Evolutionary conservation across 352 stramenopile species (phyloP).

Genomic region (Pythium grandisporangium): DNA sequence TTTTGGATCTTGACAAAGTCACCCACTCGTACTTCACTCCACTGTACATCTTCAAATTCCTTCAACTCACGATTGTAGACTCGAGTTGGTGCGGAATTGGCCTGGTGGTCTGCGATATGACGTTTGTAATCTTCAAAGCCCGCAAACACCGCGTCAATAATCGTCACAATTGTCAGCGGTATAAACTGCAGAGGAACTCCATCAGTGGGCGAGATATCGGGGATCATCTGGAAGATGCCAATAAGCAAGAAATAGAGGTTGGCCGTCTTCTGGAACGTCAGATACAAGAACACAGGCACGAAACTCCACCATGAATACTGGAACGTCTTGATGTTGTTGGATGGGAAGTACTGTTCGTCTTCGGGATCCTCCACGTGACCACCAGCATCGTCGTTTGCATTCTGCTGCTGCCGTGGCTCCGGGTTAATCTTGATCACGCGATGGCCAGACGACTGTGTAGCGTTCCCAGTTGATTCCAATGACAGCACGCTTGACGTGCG

Average conservation of each 20-base stretch:
- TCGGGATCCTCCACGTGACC: constrained; percentile 7
- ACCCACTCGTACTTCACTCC: constrained; percentile 73
- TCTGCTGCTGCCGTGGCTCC: constrained; percentile 11
- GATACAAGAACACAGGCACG: constrained; percentile 77
- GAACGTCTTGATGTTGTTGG: constrained; percentile 79
- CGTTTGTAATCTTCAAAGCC: constrained; percentile 82
- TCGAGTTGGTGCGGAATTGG: constrained; percentile 55
- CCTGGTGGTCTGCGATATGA: constrained; percentile 62
- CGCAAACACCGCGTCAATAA: constrained; percentile 80
- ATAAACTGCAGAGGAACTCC: constrained; percentile 80
- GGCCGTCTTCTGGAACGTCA: constrained; percentile 84
- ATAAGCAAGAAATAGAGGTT: constrained; percentile 87
- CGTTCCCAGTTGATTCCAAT: constrained; percentile 26
- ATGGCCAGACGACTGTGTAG: constrained; percentile 10
- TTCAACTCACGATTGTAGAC: constrained; percentile 71
- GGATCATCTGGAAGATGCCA: constrained; percentile 85
- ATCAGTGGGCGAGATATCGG: constrained; percentile 66
- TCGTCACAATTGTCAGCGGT: constrained; percentile 68
- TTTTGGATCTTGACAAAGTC: constrained; percentile 81
- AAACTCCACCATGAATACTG: constrained; percentile 89
- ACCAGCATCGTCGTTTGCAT: too few species aligned
- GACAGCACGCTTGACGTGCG: constrained; percentile 58
- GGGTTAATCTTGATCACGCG: constrained; percentile 67
- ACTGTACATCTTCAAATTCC: constrained; percentile 80
- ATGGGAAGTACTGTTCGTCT: constrained; percentile 36